These are phyloP conservation scores for Syncephalastrum contaminatum DNA, from an alignment of 371 early-diverging fungal genomes.

Conservation along the genomic window DNA sequence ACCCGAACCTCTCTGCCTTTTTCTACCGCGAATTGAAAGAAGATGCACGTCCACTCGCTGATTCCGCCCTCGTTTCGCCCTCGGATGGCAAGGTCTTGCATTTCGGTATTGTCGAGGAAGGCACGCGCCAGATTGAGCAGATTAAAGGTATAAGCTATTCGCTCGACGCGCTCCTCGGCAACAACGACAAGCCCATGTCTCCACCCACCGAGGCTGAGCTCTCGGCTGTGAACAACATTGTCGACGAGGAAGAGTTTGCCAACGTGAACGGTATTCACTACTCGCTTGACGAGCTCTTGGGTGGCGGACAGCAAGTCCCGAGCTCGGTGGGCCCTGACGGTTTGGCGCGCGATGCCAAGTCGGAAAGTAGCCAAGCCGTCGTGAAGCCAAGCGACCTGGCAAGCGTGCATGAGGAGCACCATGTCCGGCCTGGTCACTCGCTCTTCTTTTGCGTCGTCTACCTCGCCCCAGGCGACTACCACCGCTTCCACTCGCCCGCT, in stretches of 20 bases:
- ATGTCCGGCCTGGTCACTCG: constrained; percentile 64
- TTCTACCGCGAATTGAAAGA: constrained; percentile 88
- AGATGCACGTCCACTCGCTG: constrained; percentile 68
- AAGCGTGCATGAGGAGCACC: constrained; percentile 34
- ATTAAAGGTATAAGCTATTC: constrained; percentile 93
- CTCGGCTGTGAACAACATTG: constrained; percentile 30
- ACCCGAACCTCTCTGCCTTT: constrained; percentile 85
- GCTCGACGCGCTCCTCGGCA: constrained; percentile 84
- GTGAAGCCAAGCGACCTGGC: constrained; percentile 16
- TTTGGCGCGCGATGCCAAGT: constrained; percentile 26
- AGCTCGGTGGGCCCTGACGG: constrained; percentile 47
- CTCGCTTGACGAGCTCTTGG: constrained; percentile 82
- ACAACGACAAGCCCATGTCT: constrained; percentile 35
- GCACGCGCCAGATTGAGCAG: constrained; percentile 74
- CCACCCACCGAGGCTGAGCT: constrained; percentile 41
- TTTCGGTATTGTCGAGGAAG: constrained; percentile 80
- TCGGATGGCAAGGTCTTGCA: constrained; percentile 90
- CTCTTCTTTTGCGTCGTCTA: constrained; percentile 92
- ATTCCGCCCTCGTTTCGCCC: constrained; percentile 75
- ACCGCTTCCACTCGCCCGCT: constrained; percentile 96
- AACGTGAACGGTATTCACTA: constrained; percentile 92
- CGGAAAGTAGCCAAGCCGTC: constrained; percentile 24
- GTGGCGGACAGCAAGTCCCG: constrained; percentile 33
- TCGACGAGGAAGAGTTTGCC: constrained; percentile 76
- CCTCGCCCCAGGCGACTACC: constrained; percentile 97